These are phyloP conservation scores for Platanthera guangdongensis DNA, from an alignment of 106 monocot species.

Conservation along the genomic window DNA sequence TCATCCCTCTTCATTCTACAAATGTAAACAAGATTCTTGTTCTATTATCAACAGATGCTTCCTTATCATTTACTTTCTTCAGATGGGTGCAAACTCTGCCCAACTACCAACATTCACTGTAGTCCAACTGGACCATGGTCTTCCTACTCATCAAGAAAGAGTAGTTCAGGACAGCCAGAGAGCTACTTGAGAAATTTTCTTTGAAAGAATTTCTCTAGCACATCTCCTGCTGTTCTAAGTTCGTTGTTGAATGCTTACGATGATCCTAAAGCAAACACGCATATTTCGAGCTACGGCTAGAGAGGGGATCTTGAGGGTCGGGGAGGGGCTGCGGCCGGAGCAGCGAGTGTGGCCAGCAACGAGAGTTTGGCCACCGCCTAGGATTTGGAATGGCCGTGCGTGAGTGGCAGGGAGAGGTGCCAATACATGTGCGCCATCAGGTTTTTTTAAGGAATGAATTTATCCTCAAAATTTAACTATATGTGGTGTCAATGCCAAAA, in stretches of 20 bases:
- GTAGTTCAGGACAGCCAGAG: slow-evolving; percentile 29
- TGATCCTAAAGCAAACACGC: slow-evolving; percentile 13
- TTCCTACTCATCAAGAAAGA: slow-evolving; percentile 38
- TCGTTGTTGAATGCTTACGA: too few species aligned
- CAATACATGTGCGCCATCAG: too few species aligned
- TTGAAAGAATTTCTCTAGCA: slow-evolving; percentile 35
- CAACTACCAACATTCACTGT: slow-evolving; percentile 49
- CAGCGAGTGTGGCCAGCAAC: too few species aligned
- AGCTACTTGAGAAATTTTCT: slow-evolving; percentile 38
- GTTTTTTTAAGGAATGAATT: too few species aligned
- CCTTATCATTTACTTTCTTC: slow-evolving; percentile 55
- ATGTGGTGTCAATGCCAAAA: too few species aligned
- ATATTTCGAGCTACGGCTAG: slow-evolving; percentile 65
- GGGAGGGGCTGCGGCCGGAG: too few species aligned
- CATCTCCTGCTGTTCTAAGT: slow-evolving; percentile 43
- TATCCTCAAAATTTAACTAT: too few species aligned
- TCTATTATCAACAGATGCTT: slow-evolving; percentile 26
- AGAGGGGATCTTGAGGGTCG: too few species aligned
- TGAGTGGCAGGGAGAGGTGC: too few species aligned
- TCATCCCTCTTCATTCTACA: slow-evolving; percentile 41
- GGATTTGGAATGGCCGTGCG: too few species aligned
- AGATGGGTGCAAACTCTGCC: slow-evolving; percentile 51
- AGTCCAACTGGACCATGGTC: slow-evolving; percentile 58
- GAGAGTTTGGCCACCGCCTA: too few species aligned
- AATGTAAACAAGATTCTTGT: slow-evolving; percentile 33